Conservation (phyloP, 108 stramenopile genomes). For the Conticribra guillardii region DNA sequence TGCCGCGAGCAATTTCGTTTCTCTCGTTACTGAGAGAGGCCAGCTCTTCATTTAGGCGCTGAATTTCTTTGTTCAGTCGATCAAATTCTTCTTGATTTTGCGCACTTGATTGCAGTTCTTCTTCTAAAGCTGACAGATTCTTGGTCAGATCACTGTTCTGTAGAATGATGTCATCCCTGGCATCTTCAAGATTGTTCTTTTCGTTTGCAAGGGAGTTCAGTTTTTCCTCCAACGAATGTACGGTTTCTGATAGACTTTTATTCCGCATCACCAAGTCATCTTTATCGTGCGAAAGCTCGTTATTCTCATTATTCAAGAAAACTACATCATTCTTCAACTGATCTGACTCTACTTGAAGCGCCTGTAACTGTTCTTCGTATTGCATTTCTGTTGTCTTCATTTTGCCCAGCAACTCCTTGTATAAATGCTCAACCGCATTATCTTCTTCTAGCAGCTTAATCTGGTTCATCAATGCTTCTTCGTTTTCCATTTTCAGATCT, state of each 20-base stretch:
- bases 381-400: constrained; percentile 36
- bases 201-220: constrained; percentile 2
- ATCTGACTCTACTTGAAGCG: constrained; percentile 3
- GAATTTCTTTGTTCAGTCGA: neutral
- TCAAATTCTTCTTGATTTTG: too few relatives aligned
- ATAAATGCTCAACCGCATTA: constrained; percentile 17
- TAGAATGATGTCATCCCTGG: constrained; percentile 4
- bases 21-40: neutral
- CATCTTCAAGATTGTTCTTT: too few relatives aligned
- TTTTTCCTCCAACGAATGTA: constrained; percentile 1
- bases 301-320: constrained; percentile 16
- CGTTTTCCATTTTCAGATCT: constrained; percentile 12
- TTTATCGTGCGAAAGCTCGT: constrained; percentile 6
- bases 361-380: constrained; percentile 16
- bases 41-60: neutral
- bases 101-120: constrained; percentile 4
- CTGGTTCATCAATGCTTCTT: constrained; percentile 24
- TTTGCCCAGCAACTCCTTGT: constrained; percentile 37
- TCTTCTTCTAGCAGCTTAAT: constrained; percentile 35
- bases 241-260: constrained; percentile 7
- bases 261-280: constrained; percentile 1
- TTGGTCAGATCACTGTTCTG: constrained; percentile 1
- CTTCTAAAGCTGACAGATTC: constrained; percentile 8
- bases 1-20: neutral
- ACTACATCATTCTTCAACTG: constrained; percentile 5